Conservation (phyloP, 768 basidiomycete species). For the Boletus rufocinnamomeus region DNA sequence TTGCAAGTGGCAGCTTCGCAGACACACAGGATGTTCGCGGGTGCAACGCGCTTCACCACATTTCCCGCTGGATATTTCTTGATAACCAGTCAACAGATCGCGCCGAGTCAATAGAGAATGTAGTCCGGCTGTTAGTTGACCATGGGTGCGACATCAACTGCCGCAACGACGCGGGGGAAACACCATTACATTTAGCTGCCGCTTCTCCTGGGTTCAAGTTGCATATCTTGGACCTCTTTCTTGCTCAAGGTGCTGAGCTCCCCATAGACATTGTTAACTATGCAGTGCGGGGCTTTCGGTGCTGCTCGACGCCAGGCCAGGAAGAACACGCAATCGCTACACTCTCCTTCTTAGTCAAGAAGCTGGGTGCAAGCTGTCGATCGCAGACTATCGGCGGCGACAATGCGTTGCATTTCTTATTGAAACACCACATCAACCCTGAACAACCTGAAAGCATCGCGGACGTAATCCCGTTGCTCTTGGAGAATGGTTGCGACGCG, state of each 20-base stretch:
- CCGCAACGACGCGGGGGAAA: too few species aligned
- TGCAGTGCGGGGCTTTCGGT: too few species aligned
- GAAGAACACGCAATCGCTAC: background rate
- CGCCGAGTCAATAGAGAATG: background rate
- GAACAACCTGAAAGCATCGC: too few species aligned
- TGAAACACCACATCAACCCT: background rate
- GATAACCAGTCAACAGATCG: too few species aligned
- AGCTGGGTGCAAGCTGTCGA: background rate
- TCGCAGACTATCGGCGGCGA: background rate
- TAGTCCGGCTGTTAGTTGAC: background rate
- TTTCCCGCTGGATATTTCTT: background rate
- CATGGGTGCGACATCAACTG: too few species aligned
- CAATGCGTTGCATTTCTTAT: background rate
- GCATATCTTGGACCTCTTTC: background rate
- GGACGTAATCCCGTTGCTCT: background rate
- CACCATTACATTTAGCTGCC: background rate
- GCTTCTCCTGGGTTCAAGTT: background rate
- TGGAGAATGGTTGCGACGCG: background rate
- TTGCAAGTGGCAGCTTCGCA: background rate
- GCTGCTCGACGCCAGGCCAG: too few species aligned
- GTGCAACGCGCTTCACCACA: background rate
- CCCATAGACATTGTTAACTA: background rate
- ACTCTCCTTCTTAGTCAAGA: background rate
- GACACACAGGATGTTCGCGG: background rate
- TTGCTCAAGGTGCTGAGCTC: background rate